phyloP scores from a whole-genome alignment of 306 rosid genomes.

The Castanea mollissima region DNA sequence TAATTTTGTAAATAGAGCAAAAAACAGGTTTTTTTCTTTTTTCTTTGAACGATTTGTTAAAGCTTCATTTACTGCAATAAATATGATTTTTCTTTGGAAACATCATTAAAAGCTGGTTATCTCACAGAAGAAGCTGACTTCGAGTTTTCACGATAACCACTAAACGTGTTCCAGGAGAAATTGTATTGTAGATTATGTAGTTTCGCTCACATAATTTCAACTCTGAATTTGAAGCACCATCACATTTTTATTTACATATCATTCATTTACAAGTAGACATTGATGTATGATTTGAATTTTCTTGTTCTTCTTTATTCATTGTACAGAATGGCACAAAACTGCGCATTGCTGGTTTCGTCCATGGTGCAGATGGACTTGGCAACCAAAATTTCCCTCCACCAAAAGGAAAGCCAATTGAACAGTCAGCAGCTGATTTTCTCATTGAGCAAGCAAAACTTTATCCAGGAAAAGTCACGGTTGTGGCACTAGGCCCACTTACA shows the following conservation, averaged over 20 bases:
- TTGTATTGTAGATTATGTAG: neutral
- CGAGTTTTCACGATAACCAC: neutral
- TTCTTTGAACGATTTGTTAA: neutral
- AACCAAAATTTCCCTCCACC: conserved; percentile 94
- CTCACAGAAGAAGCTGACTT: conserved; percentile 1
- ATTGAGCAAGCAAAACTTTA: conserved; percentile 68
- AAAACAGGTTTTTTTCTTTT: neutral
- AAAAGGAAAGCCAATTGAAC: conserved; percentile 66
- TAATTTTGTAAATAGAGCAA: neutral
- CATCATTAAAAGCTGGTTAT: conserved; percentile 2
- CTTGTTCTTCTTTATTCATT: conserved; percentile 7
- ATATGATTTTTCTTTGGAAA: neutral
- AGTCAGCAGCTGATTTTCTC: conserved; percentile 67
- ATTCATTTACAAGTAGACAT: neutral
- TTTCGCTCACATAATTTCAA: neutral
- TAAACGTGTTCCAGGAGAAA: neutral
- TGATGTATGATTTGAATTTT: conserved; percentile 5
- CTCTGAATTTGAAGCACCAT: neutral
- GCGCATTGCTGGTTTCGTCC: conserved; percentile 87
- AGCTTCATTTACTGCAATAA: neutral
- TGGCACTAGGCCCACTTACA: conserved; percentile 93
- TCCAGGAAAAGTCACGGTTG: conserved; percentile 81
- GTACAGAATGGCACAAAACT: conserved; percentile 70
- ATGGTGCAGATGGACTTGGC: conserved; percentile 91
- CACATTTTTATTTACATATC: neutral